Base-by-base conservation (phyloP, 106 monocot genomes). In the Platanthera zijinensis region DNA sequence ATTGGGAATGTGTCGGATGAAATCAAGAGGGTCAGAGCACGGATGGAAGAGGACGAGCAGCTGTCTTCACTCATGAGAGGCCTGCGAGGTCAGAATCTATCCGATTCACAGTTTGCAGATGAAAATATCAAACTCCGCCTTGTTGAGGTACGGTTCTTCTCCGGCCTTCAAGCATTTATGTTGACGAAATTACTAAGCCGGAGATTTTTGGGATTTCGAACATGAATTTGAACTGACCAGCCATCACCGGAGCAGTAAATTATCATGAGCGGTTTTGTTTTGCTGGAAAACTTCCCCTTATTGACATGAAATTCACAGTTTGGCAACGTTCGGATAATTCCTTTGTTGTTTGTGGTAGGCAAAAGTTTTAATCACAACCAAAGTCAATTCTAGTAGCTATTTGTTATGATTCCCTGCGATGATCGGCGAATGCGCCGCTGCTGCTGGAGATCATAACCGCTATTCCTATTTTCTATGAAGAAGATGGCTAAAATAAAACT, bases 11-110 rank as follows among this genome's bases (percentile, higher is more conserved):
- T 94, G 6, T 99, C 99, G 67, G 86, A 80, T 53, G 99, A 99
- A 83, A 99, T 99, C 49, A 86, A 79, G 80, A 84, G 86, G 72
- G 99, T 94, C 75, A 78, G 99, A 72, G 88, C 86, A 63, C 91
- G 92, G 83, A 92, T 99, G 94, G 99, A 99, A 82, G 92, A 90
- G 85, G 99, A 99, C 66, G 99, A 99, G 81, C 99, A 99, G 85
- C 80, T 99, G 51, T 64, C 92, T 7, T 48, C 82, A 22, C 86
- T 99, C 69, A 94, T 99, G 99, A 89, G 90, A 75, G 97, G 99
- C 3, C 82, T 99, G 10, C 83, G 99, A 6, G 99, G 99, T 7
- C 94, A 99, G 88, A 99, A 99, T 68, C 88, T 99, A 10, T 74
- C 79, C 0, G 94, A 99, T 81, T 83, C 85, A 1, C 94, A 99